phyloP scores from a whole-genome alignment of 371 early-diverging fungal genomes.

The Mucor lusitanicus region DNA sequence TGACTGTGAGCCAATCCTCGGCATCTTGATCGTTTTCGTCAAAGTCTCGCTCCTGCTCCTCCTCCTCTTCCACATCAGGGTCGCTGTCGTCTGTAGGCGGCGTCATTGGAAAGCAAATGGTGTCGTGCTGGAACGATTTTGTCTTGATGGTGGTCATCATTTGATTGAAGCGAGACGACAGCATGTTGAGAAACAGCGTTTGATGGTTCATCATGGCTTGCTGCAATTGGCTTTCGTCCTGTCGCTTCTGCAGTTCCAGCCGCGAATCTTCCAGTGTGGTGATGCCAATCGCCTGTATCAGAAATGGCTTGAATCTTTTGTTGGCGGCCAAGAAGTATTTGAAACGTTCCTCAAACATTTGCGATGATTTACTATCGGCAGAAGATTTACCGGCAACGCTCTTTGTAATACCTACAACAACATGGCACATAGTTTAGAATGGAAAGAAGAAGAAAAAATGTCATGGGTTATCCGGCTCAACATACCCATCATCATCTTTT shows the following conservation, averaged over 20 bases:
- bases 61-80: not conserved
- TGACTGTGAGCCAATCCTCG: not conserved
- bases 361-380: slow-evolving; percentile 25
- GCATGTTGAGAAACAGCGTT: not conserved
- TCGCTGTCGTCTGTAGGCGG: slow-evolving; percentile 3
- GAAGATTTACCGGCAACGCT: slow-evolving; percentile 35
- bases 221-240: not conserved
- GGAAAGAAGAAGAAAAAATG: not conserved
- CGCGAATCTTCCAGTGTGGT: slow-evolving; percentile 13
- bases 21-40: not conserved
- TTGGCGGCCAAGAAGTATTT: slow-evolving; percentile 46
- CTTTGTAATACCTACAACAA: slow-evolving; percentile 36
- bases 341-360: slow-evolving; percentile 44
- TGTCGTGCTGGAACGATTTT: not conserved
- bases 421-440: not conserved
- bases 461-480: not conserved
- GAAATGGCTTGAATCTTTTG: slow-evolving; percentile 35
- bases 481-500: slow-evolving; percentile 42
- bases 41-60: no score
- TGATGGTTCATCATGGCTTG: slow-evolving; percentile 6
- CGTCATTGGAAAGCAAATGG: not conserved
- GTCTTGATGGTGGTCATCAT: not conserved
- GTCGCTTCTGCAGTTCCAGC: not conserved
- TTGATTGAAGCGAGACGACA: slow-evolving; percentile 4
- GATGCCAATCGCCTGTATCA: slow-evolving; percentile 32